These are phyloP conservation scores for Fusarium caatingaense DNA, from an alignment of 2,329 filamentous ascomycete species.

Conservation along the genomic window DNA sequence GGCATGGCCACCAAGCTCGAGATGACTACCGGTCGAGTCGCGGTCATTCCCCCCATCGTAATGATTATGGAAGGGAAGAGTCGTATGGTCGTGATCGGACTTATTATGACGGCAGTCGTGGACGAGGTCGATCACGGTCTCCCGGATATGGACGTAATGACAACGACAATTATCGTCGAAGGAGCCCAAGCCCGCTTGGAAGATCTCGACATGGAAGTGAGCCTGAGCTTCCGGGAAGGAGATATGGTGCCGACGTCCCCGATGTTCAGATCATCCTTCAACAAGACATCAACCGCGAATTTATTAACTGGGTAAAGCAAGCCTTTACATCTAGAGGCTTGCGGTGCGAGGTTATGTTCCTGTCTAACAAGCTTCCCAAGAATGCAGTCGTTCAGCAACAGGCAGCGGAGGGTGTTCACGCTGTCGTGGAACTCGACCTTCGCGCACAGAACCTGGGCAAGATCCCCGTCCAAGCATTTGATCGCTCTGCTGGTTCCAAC, in stretches of 20 bases:
- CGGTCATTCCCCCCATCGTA: slow-evolving; percentile 67
- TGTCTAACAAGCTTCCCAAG: slow-evolving; percentile 81
- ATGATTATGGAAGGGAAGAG: slow-evolving; percentile 70
- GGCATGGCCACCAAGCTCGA: slow-evolving; percentile 62
- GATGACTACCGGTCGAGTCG: slow-evolving; percentile 75
- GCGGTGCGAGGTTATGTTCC: slow-evolving; percentile 80
- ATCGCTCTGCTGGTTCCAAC: slow-evolving; percentile 77
- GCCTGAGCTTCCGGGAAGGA: slow-evolving; percentile 74
- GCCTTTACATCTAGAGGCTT: slow-evolving; percentile 78
- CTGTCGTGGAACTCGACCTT: slow-evolving; percentile 80
- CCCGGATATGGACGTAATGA: slow-evolving; percentile 62
- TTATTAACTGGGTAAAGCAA: slow-evolving; percentile 84
- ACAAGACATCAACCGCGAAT: slow-evolving; percentile 81
- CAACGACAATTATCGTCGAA: slow-evolving; percentile 68
- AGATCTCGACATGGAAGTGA: slow-evolving; percentile 63
- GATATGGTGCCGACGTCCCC: slow-evolving; percentile 80
- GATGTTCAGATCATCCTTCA: slow-evolving; percentile 90
- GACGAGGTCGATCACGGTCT: slow-evolving; percentile 76
- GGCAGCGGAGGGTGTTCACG: slow-evolving; percentile 88
- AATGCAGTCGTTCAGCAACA: slow-evolving; percentile 85
- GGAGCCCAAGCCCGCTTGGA: slow-evolving; percentile 75
- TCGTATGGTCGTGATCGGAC: slow-evolving; percentile 64
- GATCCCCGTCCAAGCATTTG: slow-evolving; percentile 86
- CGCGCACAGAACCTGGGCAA: slow-evolving; percentile 76
- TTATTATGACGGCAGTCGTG: slow-evolving; percentile 54